Base-by-base conservation (phyloP, 2,329 filamentous ascomycete species). In the Tolypocladium tropicale region DNA sequence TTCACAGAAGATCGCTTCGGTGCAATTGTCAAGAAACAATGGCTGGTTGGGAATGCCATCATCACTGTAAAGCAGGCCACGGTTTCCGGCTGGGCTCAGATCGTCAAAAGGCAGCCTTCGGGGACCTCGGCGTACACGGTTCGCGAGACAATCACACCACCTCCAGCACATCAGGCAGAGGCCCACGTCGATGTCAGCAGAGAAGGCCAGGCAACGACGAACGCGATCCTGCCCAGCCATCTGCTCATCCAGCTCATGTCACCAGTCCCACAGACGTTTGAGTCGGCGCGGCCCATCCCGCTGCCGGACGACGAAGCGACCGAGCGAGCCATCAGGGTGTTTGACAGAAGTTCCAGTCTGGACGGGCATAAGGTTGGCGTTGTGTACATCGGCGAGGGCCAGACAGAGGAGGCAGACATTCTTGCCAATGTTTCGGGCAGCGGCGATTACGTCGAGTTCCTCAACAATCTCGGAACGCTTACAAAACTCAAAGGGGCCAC, bases 291-390 rank as follows among this genome's bases (percentile, higher is more conserved):
- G 51, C 90, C 89, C 11, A 84, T 96, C 50, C 83, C 86, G 0
- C 78, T 97, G 7, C 90, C 91, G 0, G 73, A 77, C 32, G 79
- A 88, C 57, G 88, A 90, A 18, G 79, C 81, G 34, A 83, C 86
- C 2, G 80, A 83, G 39, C 84, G 93, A 62, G 87, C 90, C 0
- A 85, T 99, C 41, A 81, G 82, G 39, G 78, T 84, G 14, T 95
- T 99, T 69, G 94, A 99, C 70, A 84, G 86, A 34, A 95, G 84
- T 61, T 88, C 93, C 39, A 92, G 90, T 10, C 86, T 99, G 5
- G 94, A 99, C 70, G 91, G 91, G 7, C 91, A 97, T 77, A 96
- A 96, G 71, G 88, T 96, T 46, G 94, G 94, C 18, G 88, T 99
- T 25, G 85, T 99, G 43, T 99, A 96, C 70, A 87, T 97, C 60